These are phyloP conservation scores for Stropharia rugosoannulata DNA, from an alignment of 768 basidiomycete species.

Conservation along the genomic window DNA sequence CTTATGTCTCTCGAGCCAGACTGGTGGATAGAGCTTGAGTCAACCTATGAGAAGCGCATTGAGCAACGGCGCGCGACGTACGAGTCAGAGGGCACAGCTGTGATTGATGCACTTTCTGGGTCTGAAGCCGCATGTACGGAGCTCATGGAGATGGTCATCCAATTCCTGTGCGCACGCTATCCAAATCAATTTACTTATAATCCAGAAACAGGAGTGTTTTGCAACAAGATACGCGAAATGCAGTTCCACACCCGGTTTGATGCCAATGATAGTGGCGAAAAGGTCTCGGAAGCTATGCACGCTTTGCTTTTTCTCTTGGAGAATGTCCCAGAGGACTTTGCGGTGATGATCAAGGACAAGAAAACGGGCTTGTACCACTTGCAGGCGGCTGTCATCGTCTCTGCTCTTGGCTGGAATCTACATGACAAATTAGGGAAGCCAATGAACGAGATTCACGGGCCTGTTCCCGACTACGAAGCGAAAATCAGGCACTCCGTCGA, in stretches of 20 bases:
- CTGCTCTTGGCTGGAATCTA: conserved; percentile 51
- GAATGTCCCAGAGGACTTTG: conserved; percentile 53
- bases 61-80: conserved; percentile 40
- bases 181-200: conserved; percentile 49
- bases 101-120: conserved; percentile 48
- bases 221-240: conserved; percentile 40
- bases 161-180: conserved; percentile 56
- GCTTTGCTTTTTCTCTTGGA: conserved; percentile 47
- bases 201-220: conserved; percentile 32
- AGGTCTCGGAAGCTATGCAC: conserved; percentile 1
- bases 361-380: conserved; percentile 42
- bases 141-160: conserved; percentile 54
- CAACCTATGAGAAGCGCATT: conserved; percentile 44
- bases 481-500: conserved; percentile 50
- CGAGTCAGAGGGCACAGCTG: conserved; percentile 32
- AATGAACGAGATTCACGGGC: conserved; percentile 43
- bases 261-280: no score
- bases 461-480: conserved; percentile 49
- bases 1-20: conserved; percentile 49
- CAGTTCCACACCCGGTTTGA: conserved; percentile 5
- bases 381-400: conserved; percentile 44
- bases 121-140: conserved; percentile 49
- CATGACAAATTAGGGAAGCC: conserved; percentile 45
- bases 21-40: conserved; percentile 58
- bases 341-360: conserved; percentile 40